Percentiles rank a stretch among this genome's conserved stretches.
phyloP scores from a whole-genome alignment of 2,329 filamentous ascomycete genomes.

The Zelopaecilomyces penicillatus region DNA sequence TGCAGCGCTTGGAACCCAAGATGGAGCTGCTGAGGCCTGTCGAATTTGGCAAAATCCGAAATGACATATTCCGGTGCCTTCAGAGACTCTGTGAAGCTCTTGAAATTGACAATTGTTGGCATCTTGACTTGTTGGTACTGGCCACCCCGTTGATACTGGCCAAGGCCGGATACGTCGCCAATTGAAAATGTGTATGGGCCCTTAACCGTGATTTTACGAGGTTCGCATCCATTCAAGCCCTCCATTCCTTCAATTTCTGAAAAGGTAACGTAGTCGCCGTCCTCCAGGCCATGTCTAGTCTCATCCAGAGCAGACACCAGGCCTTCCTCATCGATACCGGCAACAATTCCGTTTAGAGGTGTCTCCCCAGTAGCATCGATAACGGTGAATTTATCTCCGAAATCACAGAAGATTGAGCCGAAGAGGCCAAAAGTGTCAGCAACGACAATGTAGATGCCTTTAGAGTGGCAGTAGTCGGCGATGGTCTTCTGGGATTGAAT shows the following conservation, averaged over 20 bases:
- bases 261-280: constrained; percentile 95
- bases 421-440: constrained; percentile 91
- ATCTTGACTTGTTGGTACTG: constrained; percentile 97
- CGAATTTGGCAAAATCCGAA: constrained; percentile 96
- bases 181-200: constrained; percentile 97
- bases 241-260: constrained; percentile 92
- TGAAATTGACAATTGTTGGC: constrained; percentile 89
- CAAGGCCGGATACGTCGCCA: constrained; percentile 80
- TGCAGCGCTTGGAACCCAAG: constrained; percentile 88
- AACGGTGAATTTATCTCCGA: constrained; percentile 86
- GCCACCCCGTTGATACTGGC: constrained; percentile 80
- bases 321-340: constrained; percentile 80
- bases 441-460: constrained; percentile 83
- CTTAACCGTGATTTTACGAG: constrained; percentile 87
- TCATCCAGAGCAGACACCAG: constrained; percentile 90
- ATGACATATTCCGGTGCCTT: constrained; percentile 84
- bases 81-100: constrained; percentile 66
- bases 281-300: constrained; percentile 87
- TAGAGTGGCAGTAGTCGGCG: constrained; percentile 87
- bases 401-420: constrained; percentile 93
- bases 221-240: constrained; percentile 69
- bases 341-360: constrained; percentile 78
- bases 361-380: constrained; percentile 88
- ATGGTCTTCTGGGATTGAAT: constrained; percentile 74
- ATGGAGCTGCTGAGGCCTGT: constrained; percentile 86